Conservation (phyloP, 768 basidiomycete genomes). For the Lactarius sp. region DNA sequence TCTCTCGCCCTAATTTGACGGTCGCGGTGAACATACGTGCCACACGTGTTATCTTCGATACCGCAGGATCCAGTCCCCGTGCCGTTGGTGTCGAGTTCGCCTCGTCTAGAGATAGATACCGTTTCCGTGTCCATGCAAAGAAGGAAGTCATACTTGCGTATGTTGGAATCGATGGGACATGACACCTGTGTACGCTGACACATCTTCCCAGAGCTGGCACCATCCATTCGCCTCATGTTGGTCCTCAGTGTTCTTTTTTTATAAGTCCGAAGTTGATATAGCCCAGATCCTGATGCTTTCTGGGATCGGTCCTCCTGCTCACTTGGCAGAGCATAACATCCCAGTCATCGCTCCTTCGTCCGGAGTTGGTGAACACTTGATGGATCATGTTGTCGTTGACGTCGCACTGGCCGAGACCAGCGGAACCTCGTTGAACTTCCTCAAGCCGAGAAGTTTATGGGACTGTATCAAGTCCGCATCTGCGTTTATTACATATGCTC, state of each 20-base stretch:
- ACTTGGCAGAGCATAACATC: slow-evolving; percentile 51
- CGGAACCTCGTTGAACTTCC: slow-evolving; percentile 39
- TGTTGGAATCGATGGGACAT: slow-evolving; percentile 26
- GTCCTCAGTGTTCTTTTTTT: slow-evolving; percentile 11
- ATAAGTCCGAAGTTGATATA: slow-evolving; percentile 9
- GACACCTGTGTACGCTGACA: not conserved
- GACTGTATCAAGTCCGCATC: slow-evolving; percentile 2
- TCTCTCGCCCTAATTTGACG: slow-evolving; percentile 59
- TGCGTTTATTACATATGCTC: slow-evolving; percentile 40
- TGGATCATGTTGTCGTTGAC: slow-evolving; percentile 60
- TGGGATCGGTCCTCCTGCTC: slow-evolving; percentile 64
- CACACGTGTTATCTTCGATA: slow-evolving; percentile 50
- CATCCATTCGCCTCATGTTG: slow-evolving; percentile 55
- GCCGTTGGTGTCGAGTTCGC: slow-evolving; percentile 63
- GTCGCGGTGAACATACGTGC: slow-evolving; percentile 53
- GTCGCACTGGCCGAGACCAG: slow-evolving; percentile 49
- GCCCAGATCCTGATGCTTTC: slow-evolving; percentile 61
- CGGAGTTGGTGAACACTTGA: slow-evolving; percentile 68
- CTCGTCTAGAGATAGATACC: slow-evolving; percentile 32
- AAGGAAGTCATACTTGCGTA: slow-evolving; percentile 63
- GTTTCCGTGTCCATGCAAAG: slow-evolving; percentile 44
- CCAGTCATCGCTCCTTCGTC: slow-evolving; percentile 57
- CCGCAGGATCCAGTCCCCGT: slow-evolving; percentile 35
- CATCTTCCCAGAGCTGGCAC: slow-evolving; percentile 47
- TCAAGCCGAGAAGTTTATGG: slow-evolving; percentile 26